A percentile compares a stretch with the other conserved stretches of the same genome.
These are phyloP conservation scores for Nakaseomyces delphensis DNA, from an alignment of 1,139 yeast genomes.

Conservation along the genomic window DNA sequence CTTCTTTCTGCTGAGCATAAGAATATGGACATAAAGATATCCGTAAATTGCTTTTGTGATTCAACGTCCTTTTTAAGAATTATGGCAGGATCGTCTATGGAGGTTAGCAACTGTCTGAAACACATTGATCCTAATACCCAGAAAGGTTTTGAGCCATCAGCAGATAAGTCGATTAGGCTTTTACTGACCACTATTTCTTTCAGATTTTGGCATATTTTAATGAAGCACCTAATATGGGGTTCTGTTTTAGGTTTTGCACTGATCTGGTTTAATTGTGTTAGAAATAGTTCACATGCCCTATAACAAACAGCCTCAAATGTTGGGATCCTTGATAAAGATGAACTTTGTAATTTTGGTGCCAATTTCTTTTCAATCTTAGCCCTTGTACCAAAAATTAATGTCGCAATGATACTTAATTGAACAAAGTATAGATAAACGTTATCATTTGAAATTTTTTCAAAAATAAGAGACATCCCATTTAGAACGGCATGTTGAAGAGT, in stretches of 20 bases:
- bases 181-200: slow-evolving; percentile 37
- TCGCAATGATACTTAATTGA: slow-evolving; percentile 45
- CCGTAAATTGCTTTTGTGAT: slow-evolving; percentile 15
- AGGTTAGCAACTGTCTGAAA: slow-evolving; percentile 38
- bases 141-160: slow-evolving; percentile 22
- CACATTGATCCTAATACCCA: slow-evolving; percentile 31
- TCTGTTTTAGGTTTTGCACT: slow-evolving; percentile 32
- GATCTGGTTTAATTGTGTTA: slow-evolving; percentile 32
- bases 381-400: slow-evolving; percentile 53
- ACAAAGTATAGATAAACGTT: slow-evolving; percentile 42
- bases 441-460: slow-evolving; percentile 28
- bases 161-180: slow-evolving; percentile 34
- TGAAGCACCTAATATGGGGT: slow-evolving; percentile 41
- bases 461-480: slow-evolving; percentile 36
- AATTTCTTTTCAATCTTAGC: slow-evolving; percentile 40
- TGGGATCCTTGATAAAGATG: slow-evolving; percentile 42
- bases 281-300: slow-evolving; percentile 39
- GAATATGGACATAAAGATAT: slow-evolving; percentile 19
- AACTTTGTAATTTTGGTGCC: slow-evolving; percentile 23
- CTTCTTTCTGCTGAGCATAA: slow-evolving; percentile 17
- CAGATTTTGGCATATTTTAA: slow-evolving; percentile 34
- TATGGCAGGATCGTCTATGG: slow-evolving; percentile 39
- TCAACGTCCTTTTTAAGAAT: slow-evolving; percentile 16
- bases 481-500: slow-evolving; percentile 47
- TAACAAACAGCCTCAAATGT: slow-evolving; percentile 59